Evolutionary conservation across 306 rosid genomes (phyloP).

Genomic region (Pyrus communis): DNA sequence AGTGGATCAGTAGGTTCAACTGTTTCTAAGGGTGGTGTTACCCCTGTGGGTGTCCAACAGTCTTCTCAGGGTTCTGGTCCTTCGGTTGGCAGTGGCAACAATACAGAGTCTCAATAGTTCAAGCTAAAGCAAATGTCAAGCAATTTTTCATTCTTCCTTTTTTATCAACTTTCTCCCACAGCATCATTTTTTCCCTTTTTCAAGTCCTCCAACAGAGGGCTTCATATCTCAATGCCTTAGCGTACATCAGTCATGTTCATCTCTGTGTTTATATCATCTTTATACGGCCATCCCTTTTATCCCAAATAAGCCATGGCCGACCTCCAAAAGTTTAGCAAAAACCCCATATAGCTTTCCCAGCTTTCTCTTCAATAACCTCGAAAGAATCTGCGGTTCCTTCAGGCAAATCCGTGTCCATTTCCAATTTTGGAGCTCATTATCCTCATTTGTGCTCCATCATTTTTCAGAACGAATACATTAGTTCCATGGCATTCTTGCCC

Average conservation of each 20-base stretch:
- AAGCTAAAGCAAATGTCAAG: conserved; percentile 64
- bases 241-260: conserved; percentile 52
- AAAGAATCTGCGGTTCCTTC: conserved; percentile 46
- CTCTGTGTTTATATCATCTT: conserved; percentile 60
- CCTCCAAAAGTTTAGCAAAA: conserved; percentile 58
- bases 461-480: conserved; percentile 28
- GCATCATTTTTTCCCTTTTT: conserved; percentile 47
- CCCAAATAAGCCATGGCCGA: conserved; percentile 79
- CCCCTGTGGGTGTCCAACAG: conserved; percentile 50
- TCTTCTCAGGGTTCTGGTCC: conserved; percentile 59
- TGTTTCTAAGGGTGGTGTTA: conserved; percentile 42
- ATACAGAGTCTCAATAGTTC: conserved; percentile 50
- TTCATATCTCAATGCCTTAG: conserved; percentile 65
- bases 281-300: conserved; percentile 63
- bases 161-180: conserved; percentile 50
- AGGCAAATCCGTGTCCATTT: conserved; percentile 42
- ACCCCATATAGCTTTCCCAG: conserved; percentile 52
- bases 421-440: conserved; percentile 46
- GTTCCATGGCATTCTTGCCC: conserved; percentile 29
- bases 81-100: conserved; percentile 37
- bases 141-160: conserved; percentile 46
- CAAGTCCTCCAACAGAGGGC: conserved; percentile 60
- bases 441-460: conserved; percentile 44
- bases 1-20: conserved; percentile 76
- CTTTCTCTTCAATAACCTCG: conserved; percentile 64